These are phyloP conservation scores for Colletotrichum truncatum DNA, from an alignment of 2,329 filamentous ascomycete genomes.

Conservation along the genomic window DNA sequence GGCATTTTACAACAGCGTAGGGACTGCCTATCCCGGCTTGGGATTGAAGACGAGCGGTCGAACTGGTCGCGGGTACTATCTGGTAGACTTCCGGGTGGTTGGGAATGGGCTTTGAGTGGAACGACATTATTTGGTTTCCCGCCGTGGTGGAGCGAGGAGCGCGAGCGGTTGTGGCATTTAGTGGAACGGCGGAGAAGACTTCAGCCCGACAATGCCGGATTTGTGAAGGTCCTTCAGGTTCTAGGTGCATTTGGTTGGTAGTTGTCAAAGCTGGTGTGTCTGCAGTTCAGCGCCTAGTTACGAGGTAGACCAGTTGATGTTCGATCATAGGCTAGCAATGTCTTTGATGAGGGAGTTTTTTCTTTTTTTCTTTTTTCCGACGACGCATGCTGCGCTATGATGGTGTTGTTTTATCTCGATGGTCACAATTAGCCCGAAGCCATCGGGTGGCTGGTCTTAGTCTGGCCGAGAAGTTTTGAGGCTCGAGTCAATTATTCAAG, in stretches of 20 bases:
- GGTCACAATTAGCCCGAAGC: neutral
- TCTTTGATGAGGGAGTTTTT: neutral
- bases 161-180: neutral
- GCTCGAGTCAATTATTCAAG: too few species aligned
- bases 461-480: neutral
- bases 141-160: slow-evolving; percentile 11
- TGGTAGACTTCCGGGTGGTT: slow-evolving; percentile 22
- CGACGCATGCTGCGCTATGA: slow-evolving; percentile 3
- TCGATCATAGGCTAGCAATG: neutral
- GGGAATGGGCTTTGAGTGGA: slow-evolving; percentile 14
- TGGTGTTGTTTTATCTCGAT: neutral
- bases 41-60: neutral
- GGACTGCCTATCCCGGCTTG: slow-evolving; percentile 1
- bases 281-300: neutral
- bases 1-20: neutral
- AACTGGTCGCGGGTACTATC: neutral
- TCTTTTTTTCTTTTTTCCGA: neutral
- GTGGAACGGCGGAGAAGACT: slow-evolving; percentile 1
- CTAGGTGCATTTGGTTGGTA: neutral
- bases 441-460: slow-evolving; percentile 5
- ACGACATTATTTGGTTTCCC: slow-evolving; percentile 10
- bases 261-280: neutral
- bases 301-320: neutral
- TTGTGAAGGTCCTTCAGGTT: neutral
- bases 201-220: slow-evolving; percentile 6